Percentiles rank a stretch among this genome's conserved stretches.
These are phyloP conservation scores for Chaetomium strumarium DNA, from an alignment of 2,329 filamentous ascomycete species.

Conservation along the genomic window DNA sequence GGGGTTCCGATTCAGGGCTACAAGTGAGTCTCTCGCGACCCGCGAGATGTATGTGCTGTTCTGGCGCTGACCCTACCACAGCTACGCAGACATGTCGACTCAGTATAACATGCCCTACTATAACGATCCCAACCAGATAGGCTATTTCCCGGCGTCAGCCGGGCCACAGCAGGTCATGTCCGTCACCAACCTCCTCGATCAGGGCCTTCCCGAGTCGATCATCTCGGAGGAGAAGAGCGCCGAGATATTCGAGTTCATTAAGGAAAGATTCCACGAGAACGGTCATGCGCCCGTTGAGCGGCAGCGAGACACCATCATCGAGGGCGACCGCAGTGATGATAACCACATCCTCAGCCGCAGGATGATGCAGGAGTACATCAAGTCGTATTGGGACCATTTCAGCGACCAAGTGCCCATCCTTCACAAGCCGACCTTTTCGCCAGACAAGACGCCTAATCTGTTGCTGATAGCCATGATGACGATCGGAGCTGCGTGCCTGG, in stretches of 20 bases:
- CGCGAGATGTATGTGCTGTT: no score
- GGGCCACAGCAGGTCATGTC: conserved; percentile 78
- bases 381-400: conserved; percentile 91
- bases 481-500: conserved; percentile 83
- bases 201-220: conserved; percentile 69
- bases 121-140: conserved; percentile 42
- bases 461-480: conserved; percentile 85
- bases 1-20: conserved; percentile 45
- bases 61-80: conserved; percentile 30
- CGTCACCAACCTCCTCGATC: conserved; percentile 77
- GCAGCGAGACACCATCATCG: conserved; percentile 69
- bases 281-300: conserved; percentile 67
- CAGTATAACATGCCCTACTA: conserved; percentile 47
- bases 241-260: conserved; percentile 77
- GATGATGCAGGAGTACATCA: conserved; percentile 95
- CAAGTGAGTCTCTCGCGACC: conserved; percentile 38
- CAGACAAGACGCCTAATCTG: conserved; percentile 78
- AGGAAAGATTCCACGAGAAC: conserved; percentile 72
- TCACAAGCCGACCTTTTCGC: conserved; percentile 88
- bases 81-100: conserved; percentile 48
- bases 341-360: conserved; percentile 69
- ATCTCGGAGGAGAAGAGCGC: conserved; percentile 84
- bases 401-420: conserved; percentile 91
- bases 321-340: conserved; percentile 66
- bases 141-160: conserved; percentile 51